These are phyloP conservation scores for Rugosomyces carneus DNA, from an alignment of 1,284 basidiomycete genomes.

Conservation along the genomic window DNA sequence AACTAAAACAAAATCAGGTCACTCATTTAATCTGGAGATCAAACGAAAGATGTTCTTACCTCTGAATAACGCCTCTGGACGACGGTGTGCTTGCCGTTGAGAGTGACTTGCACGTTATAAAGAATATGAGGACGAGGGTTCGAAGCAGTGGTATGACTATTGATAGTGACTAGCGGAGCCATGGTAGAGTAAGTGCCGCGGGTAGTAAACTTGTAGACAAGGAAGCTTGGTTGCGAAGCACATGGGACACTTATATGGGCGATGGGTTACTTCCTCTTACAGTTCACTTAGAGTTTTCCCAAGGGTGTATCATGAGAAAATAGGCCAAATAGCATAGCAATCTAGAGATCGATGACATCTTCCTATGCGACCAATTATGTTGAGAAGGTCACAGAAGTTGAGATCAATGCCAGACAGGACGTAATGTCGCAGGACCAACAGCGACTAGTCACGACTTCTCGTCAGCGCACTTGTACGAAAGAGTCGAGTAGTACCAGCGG, in stretches of 20 bases:
- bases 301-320: too few species aligned
- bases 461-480: background rate
- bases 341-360: background rate
- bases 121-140: constrained; percentile 32
- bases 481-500: background rate
- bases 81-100: constrained; percentile 17
- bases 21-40: background rate
- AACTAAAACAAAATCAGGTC: constrained; percentile 10
- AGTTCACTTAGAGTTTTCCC: constrained; percentile 1
- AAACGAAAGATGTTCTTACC: constrained; percentile 17
- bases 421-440: background rate
- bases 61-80: constrained; percentile 32
- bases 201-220: background rate
- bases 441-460: background rate
- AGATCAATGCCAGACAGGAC: background rate
- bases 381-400: background rate
- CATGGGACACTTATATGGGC: background rate
- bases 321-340: background rate
- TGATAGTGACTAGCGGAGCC: constrained; percentile 16
- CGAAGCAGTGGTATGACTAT: constrained; percentile 25
- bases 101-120: constrained; percentile 26
- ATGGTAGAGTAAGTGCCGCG: constrained; percentile 10
- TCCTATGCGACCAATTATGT: background rate
- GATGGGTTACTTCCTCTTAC: background rate
- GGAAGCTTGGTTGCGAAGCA: background rate